Conservation (phyloP, 169 alveolate genomes). For the Eimeria necatrix region DNA sequence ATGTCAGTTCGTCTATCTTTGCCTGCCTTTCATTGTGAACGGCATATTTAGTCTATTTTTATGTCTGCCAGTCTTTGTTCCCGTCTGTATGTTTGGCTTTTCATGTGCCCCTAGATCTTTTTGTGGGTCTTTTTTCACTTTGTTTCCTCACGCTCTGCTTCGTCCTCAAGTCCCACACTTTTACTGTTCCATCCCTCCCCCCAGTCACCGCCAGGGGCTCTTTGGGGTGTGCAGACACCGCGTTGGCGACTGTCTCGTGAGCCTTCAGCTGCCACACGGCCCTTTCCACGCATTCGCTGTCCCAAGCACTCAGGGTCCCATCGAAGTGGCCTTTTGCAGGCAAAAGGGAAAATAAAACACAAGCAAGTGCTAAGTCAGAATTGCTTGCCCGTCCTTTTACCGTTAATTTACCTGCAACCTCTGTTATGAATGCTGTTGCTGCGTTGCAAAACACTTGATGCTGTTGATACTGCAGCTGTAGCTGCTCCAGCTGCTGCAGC, state of each 20-base stretch:
- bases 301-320: not conserved
- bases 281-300: not conserved
- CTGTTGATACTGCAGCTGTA: not conserved
- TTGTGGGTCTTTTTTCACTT: not conserved
- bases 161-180: slow-evolving; percentile 15
- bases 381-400: too few relatives aligned
- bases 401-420: too few relatives aligned
- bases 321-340: not conserved
- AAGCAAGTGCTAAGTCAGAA: too few relatives aligned
- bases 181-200: not conserved
- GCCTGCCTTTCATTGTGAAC: too few relatives aligned
- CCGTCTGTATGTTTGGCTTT: not conserved
- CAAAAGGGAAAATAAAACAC: not conserved
- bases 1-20: too few relatives aligned
- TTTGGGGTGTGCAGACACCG: not conserved
- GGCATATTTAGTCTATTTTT: too few relatives aligned
- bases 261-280: not conserved
- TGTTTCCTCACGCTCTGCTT: not conserved
- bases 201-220: not conserved
- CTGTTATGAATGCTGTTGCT: not conserved
- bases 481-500: not conserved
- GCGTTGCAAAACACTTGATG: not conserved
- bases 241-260: not conserved
- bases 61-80: not conserved
- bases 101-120: not conserved